These are phyloP conservation scores for Monilinia fructicola DNA, from an alignment of 2,329 filamentous ascomycete genomes.

Conservation along the genomic window DNA sequence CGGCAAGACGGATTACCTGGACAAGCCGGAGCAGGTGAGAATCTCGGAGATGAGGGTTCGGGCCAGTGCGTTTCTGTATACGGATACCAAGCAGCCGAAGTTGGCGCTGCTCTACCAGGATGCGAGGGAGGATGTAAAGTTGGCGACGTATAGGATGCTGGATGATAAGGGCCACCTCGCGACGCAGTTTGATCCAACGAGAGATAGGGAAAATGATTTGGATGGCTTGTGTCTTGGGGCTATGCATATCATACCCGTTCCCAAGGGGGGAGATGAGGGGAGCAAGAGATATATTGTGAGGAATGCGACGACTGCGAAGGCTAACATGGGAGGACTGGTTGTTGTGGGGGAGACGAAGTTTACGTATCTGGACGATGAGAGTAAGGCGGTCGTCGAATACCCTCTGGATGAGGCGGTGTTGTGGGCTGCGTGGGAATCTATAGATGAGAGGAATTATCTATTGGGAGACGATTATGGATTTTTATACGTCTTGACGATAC, in stretches of 20 bases:
- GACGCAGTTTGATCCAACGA: conserved; percentile 55
- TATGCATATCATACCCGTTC: conserved; percentile 62
- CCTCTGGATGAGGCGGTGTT: conserved; percentile 72
- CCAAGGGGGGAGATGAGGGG: conserved; percentile 54
- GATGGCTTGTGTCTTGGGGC: conserved; percentile 56
- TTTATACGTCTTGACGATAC: conserved; percentile 79
- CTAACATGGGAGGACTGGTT: conserved; percentile 68
- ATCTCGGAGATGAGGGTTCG: conserved; percentile 67
- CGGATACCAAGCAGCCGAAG: conserved; percentile 54
- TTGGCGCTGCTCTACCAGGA: conserved; percentile 67
- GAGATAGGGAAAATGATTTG: conserved; percentile 55
- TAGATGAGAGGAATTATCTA: conserved; percentile 80
- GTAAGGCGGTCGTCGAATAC: conserved; percentile 63
- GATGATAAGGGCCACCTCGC: conserved; percentile 54
- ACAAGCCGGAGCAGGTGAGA: conserved; percentile 59
- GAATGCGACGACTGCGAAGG: conserved; percentile 49
- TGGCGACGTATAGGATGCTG: conserved; percentile 61
- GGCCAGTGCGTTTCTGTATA: conserved; percentile 64
- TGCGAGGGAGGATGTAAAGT: conserved; percentile 54
- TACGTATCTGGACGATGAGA: conserved; percentile 80
- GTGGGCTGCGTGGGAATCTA: conserved; percentile 87
- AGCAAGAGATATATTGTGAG: conserved; percentile 61
- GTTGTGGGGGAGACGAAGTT: conserved; percentile 79
- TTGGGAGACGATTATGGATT: conserved; percentile 88
- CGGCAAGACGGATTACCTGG: conserved; percentile 56